Evolutionary conservation across 2,329 filamentous ascomycete genomes (phyloP), one percentile per base, ranked within the genome.

Genomic region (Calonectria hongkongensis): DNA sequence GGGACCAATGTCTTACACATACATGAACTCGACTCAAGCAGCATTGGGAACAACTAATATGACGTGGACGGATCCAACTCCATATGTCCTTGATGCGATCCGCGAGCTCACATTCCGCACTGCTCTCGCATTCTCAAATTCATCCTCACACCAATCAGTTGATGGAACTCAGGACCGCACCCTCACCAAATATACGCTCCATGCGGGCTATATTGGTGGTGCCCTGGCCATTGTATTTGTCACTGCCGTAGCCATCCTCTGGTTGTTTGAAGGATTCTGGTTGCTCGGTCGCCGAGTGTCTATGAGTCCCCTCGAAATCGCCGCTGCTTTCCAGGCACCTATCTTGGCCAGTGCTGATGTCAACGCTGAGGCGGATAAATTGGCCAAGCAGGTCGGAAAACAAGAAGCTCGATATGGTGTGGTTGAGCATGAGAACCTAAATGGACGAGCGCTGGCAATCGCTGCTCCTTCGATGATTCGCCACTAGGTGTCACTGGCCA

Each of bases 311-410:
- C 54, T 71, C 10, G 68, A 71, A 27, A 71, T 67, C 12, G 68
- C 68, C 16, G 63, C 62, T 18, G 68, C 62, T 7, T 71, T 71
- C 51, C 51, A 71, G 8, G 63, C 51, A n/a, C 68, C 62, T 2
- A 60, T 60, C 33, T 62, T 67, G 25, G 51, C 68, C 13, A 48
- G 36, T 3, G 68, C 63, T 1, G 43, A 60, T 33, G 66, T 65
- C 13, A 67, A 71, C n/a, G 68, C 63, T 8, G 30, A 48, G 21
- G 68, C 68, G 1, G 21, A 58, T 13, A 27, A 67, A 21, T 21
- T 71, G 10, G 72, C 28, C 21, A 66, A 60, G 54, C 79, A 70
- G 48, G 68, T 70, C 6, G 68, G 68, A 28, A 56, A 27, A 2
- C 68, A 63, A 10, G 18, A 51, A 25, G 48, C 41, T 28, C 45